These are phyloP conservation scores for Singerocomus rubriflavus DNA, from an alignment of 1,284 basidiomycete genomes.

Conservation along the genomic window DNA sequence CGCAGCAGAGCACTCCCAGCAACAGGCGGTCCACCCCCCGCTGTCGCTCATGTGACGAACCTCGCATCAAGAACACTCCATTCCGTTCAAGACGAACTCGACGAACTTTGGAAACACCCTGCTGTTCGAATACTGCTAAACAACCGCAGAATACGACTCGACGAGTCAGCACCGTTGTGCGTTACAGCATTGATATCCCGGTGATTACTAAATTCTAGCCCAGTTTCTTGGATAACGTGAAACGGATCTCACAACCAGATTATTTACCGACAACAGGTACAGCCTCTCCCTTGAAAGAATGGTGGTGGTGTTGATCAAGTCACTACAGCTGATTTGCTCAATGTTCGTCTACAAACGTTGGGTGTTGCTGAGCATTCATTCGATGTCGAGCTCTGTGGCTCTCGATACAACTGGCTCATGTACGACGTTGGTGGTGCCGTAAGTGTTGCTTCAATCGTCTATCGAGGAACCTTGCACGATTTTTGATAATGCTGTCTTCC, in stretches of 20 bases:
- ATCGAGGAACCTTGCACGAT: neutral
- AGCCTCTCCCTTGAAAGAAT: neutral
- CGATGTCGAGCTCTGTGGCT: conserved; percentile 58
- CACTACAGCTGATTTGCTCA: conserved; percentile 65
- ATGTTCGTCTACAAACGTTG: conserved; percentile 73
- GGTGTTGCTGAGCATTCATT: conserved; percentile 76
- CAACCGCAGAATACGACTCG: conserved; percentile 58
- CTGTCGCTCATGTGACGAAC: conserved; percentile 42
- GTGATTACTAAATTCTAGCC: conserved; percentile 8
- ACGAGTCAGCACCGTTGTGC: conserved; percentile 76
- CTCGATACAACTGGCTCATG: conserved; percentile 66
- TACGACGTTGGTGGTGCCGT: conserved; percentile 82
- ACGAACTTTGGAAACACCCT: conserved; percentile 66
- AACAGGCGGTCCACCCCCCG: conserved; percentile 35
- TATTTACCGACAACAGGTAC: conserved; percentile 68
- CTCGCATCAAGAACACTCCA: conserved; percentile 56
- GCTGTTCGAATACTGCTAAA: conserved; percentile 55
- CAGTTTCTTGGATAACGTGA: conserved; percentile 67
- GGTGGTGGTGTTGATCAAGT: neutral
- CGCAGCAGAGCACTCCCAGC: conserved; percentile 41
- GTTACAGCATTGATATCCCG: conserved; percentile 20
- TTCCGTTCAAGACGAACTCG: conserved; percentile 47
- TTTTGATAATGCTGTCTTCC: conserved; percentile 10
- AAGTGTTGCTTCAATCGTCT: conserved; percentile 29
- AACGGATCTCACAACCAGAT: conserved; percentile 62